Conservation (phyloP, 2,329 filamentous ascomycete species). For the Cadophora sp. region DNA sequence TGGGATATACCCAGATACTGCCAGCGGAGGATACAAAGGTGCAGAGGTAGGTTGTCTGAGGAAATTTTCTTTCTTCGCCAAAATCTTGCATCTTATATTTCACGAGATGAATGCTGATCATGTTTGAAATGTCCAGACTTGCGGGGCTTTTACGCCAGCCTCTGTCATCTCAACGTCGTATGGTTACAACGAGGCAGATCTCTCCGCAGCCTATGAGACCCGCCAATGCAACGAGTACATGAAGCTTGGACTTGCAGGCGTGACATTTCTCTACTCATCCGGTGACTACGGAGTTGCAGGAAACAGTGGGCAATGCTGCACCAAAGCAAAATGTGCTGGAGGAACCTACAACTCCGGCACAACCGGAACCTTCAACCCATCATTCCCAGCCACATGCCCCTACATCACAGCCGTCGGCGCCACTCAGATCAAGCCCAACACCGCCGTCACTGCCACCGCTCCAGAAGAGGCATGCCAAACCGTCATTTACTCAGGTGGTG, state of each 20-base stretch:
- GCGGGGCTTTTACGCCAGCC: slow-evolving; percentile 53
- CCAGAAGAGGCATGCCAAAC: slow-evolving; percentile 45
- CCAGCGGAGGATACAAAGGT: slow-evolving; percentile 47
- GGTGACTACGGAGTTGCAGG: slow-evolving; percentile 42
- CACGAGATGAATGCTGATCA: too few species aligned
- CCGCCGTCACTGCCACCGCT: too few species aligned
- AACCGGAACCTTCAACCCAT: slow-evolving; percentile 48
- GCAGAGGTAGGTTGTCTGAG: too few species aligned
- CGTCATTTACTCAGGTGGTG: slow-evolving; percentile 75
- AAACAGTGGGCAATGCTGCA: slow-evolving; percentile 37
- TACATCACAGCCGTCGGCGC: slow-evolving; percentile 56
- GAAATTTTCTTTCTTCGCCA: too few species aligned
- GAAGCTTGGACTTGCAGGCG: slow-evolving; percentile 27
- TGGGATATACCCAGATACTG: slow-evolving; percentile 44
- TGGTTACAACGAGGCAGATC: slow-evolving; percentile 20
- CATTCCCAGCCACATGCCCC: slow-evolving; percentile 71
- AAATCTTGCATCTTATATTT: too few species aligned
- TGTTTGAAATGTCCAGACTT: slow-evolving; percentile 38
- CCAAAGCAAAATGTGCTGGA: too few species aligned
- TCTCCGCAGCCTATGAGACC: slow-evolving; percentile 23
- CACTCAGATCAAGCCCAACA: too few species aligned
- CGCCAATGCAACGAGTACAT: slow-evolving; percentile 31
- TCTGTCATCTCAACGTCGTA: too few species aligned
- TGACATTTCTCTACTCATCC: slow-evolving; percentile 25
- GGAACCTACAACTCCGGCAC: slow-evolving; percentile 24